Percentiles rank a stretch among this genome's conserved stretches.
These are phyloP conservation scores for Pestalotiopsis sp. DNA, from an alignment of 2,329 filamentous ascomycete species.

Conservation along the genomic window DNA sequence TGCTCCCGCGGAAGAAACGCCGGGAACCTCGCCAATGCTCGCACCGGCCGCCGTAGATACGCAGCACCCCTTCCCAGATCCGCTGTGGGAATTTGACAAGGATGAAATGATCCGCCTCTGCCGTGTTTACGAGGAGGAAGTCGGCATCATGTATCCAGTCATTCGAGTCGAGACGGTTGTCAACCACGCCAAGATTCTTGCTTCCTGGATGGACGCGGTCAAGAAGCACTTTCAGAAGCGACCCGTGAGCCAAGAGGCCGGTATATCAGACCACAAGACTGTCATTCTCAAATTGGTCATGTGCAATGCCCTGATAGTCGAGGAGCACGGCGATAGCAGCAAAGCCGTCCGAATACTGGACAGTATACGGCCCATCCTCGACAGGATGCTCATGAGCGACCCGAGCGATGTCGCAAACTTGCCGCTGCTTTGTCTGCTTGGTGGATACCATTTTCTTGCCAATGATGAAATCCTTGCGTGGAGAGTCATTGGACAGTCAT, in stretches of 20 bases:
- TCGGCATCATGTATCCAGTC: slow-evolving; percentile 90
- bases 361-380: slow-evolving; percentile 71
- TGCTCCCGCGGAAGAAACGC: slow-evolving; percentile 25
- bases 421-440: slow-evolving; percentile 51
- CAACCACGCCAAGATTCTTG: slow-evolving; percentile 68
- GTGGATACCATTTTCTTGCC: slow-evolving; percentile 77
- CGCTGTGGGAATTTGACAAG: slow-evolving; percentile 76
- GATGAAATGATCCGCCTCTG: slow-evolving; percentile 81
- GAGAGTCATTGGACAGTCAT: slow-evolving; percentile 82
- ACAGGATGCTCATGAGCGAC: slow-evolving; percentile 64
- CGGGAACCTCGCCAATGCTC: slow-evolving; percentile 33
- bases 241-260: slow-evolving; percentile 33
- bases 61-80: slow-evolving; percentile 55
- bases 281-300: slow-evolving; percentile 82
- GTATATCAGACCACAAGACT: slow-evolving; percentile 55
- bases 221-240: slow-evolving; percentile 34
- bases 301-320: slow-evolving; percentile 75
- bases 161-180: slow-evolving; percentile 73
- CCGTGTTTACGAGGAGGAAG: slow-evolving; percentile 82
- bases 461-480: slow-evolving; percentile 87
- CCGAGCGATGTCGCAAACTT: slow-evolving; percentile 48
- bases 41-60: slow-evolving; percentile 38
- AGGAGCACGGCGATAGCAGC: slow-evolving; percentile 77
- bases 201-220: slow-evolving; percentile 67
- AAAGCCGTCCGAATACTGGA: slow-evolving; percentile 74